Base-by-base conservation (phyloP, 768 basidiomycete genomes). In the Pleurotus ostreatus region DNA sequence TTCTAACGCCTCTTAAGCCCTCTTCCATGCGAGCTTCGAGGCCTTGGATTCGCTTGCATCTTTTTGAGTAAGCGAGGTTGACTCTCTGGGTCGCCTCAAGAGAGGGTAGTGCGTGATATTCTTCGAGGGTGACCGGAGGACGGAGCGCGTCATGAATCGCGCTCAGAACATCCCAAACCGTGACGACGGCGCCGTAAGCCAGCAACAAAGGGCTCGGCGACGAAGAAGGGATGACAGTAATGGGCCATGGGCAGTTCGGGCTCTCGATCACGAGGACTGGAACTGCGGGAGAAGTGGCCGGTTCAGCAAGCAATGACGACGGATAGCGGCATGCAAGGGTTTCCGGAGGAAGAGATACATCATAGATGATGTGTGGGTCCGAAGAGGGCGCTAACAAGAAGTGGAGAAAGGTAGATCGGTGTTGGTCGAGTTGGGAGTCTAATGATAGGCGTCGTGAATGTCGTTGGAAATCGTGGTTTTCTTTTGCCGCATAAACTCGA, bases 391-490 rank as follows among this genome's bases (percentile, higher is more conserved):
- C 34, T 20, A 53, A 25, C 15, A 53, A 39, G 38, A 53, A 53
- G 22, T 53, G 51, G 20, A 53, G 51, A 20, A 53, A 43, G 16
- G 41, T 23, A 40, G 51, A 11, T n/a, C 51, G 51, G n/a, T 8
- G 34, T 20, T 38, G 20, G 41, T 53, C 51, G 16, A 53, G 51
- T 53, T 53, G 51, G 9, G 51, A 53, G 51, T 53, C 51, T 15
- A 53, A 41, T 37, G 51, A 53, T 53, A 53, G 38, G 51, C 51
- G 51, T 39, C 51, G 51, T 40, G 23, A 18, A 53, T 53, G 51
- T 53, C 37, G 38, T 53, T 41, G 30, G 11, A 11, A n/a, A 18
- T 53, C 16, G 39, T 53, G 22, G 16, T 41, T 12, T 1, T 53
- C 51, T 25, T 53, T 53, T 30, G 39, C 51, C 20, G 16, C n/a